phyloP scores from a whole-genome alignment of 306 rosid species.

The Quercus glauca region DNA sequence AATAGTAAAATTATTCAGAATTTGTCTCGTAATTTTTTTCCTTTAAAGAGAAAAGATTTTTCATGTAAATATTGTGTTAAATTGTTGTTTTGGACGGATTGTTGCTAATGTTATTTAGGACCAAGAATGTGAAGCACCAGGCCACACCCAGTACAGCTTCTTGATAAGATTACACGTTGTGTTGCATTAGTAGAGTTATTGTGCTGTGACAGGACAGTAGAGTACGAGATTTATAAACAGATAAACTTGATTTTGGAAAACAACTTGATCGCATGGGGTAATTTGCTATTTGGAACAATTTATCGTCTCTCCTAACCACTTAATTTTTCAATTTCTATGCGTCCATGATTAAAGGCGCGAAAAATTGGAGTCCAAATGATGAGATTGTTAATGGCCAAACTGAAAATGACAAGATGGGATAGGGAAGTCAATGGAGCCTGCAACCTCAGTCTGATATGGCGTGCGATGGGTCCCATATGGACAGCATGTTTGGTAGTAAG shows the following conservation, averaged over 20 bases:
- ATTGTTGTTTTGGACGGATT: too few species aligned
- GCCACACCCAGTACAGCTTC: too few species aligned
- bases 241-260: neutral
- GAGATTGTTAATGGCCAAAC: neutral
- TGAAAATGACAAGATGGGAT: neutral
- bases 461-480: neutral
- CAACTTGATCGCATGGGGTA: neutral
- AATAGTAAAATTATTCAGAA: too few species aligned
- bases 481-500: neutral
- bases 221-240: neutral
- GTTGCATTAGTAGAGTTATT: too few species aligned
- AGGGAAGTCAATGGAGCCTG: neutral
- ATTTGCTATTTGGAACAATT: neutral
- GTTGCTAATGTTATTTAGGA: too few species aligned
- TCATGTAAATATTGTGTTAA: too few species aligned
- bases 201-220: neutral
- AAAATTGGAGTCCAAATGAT: neutral
- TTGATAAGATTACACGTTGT: too few species aligned
- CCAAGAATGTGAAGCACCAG: too few species aligned
- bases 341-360: neutral
- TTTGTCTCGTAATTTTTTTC: accelerated
- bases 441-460: neutral
- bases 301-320: neutral
- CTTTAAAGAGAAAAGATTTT: accelerated
- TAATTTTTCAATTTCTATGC: neutral